These are phyloP conservation scores for Quercus lobata DNA, from an alignment of 331 rosid genomes.

Conservation along the genomic window DNA sequence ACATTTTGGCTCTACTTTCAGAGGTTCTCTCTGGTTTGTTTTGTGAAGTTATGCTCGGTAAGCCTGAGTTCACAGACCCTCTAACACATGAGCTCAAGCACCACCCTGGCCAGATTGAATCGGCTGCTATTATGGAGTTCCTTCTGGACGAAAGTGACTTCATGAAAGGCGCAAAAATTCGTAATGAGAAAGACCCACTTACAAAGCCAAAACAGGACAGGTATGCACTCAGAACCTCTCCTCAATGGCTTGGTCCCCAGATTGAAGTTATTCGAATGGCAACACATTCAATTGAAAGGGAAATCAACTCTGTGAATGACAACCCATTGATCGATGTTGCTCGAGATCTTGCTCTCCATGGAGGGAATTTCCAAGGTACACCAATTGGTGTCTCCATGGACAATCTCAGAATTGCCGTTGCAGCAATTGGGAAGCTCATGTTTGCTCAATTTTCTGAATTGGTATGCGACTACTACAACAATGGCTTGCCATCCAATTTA, in stretches of 20 bases:
- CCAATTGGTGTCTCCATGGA: slow-evolving; percentile 41
- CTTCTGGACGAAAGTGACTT: slow-evolving; percentile 25
- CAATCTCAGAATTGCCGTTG: slow-evolving; percentile 30
- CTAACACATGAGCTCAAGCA: slow-evolving; percentile 36
- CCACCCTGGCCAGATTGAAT: slow-evolving; percentile 40
- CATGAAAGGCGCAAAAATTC: slow-evolving; percentile 28
- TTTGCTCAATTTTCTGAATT: slow-evolving; percentile 41
- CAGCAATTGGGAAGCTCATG: slow-evolving; percentile 38
- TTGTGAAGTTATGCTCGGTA: slow-evolving; percentile 32
- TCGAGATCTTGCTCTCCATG: slow-evolving; percentile 27
- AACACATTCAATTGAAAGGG: slow-evolving; percentile 33
- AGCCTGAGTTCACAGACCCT: slow-evolving; percentile 30
- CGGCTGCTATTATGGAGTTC: slow-evolving; percentile 32
- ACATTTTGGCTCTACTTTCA: slow-evolving; percentile 16
- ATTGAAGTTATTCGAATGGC: slow-evolving; percentile 37
- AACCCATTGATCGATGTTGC: slow-evolving; percentile 32
- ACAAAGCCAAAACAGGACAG: slow-evolving; percentile 38
- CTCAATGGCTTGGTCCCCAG: slow-evolving; percentile 39
- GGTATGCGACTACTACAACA: slow-evolving; percentile 31
- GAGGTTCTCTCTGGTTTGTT: slow-evolving; percentile 25
- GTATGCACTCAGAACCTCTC: slow-evolving; percentile 34
- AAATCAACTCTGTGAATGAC: slow-evolving; percentile 34
- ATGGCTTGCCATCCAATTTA: slow-evolving; percentile 36
- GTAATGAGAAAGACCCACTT: slow-evolving; percentile 26
- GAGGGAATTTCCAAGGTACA: slow-evolving; percentile 40